phyloP scores from a whole-genome alignment of 2,329 filamentous ascomycete genomes.

The Phaeophleospora eucalypticola region DNA sequence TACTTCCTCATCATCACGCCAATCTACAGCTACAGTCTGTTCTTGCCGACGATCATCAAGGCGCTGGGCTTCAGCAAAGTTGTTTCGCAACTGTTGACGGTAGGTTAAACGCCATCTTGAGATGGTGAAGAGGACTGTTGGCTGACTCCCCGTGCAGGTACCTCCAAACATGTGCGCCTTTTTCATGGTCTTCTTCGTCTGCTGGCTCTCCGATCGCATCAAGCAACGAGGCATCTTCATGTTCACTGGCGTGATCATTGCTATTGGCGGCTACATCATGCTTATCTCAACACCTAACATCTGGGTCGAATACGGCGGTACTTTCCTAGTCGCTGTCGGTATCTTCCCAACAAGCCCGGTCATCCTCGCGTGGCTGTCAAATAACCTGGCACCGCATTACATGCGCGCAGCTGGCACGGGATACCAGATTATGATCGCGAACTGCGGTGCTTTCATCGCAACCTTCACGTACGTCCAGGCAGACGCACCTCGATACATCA shows the following conservation, averaged over 20 bases:
- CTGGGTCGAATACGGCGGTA: conserved; percentile 38
- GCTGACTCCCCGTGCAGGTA: conserved; percentile 8
- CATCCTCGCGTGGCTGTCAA: conserved; percentile 37
- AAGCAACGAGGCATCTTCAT: conserved; percentile 32
- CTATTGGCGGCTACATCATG: conserved; percentile 38
- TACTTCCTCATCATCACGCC: conserved; percentile 32
- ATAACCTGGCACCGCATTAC: conserved; percentile 44
- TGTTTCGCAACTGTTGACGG: conserved; percentile 36
- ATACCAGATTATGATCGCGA: conserved; percentile 39
- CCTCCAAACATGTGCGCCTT: conserved; percentile 34
- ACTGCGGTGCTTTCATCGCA: conserved; percentile 41
- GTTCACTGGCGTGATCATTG: conserved; percentile 19
- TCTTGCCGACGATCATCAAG: conserved; percentile 43
- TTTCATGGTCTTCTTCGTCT: conserved; percentile 20
- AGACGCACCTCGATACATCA: conserved; percentile 39
- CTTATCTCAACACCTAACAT: conserved; percentile 29
- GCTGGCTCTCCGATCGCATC: conserved; percentile 27
- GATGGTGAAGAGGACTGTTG: background rate
- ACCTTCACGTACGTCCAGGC: conserved; percentile 42
- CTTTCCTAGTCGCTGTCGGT: conserved; percentile 35
- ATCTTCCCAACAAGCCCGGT: conserved; percentile 30
- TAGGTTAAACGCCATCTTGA: background rate
- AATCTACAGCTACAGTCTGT: conserved; percentile 43
- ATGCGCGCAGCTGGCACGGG: conserved; percentile 41
- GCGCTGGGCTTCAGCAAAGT: conserved; percentile 40